phyloP scores from a whole-genome alignment of 805 yeast species.

The Candida insectalens region DNA sequence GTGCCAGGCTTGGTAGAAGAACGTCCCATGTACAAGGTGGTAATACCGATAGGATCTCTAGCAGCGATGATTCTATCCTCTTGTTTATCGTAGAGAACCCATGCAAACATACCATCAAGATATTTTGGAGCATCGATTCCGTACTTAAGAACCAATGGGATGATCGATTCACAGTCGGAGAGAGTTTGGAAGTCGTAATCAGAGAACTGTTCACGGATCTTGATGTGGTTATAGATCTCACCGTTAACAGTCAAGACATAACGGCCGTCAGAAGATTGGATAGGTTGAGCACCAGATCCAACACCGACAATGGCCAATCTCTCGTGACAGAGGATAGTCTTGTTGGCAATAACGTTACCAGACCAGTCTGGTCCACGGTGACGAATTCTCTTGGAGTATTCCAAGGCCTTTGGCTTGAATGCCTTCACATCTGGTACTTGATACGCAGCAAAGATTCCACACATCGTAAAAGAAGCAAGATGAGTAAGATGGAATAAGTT shows the following conservation, averaged over 20 bases:
- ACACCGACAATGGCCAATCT: conserved; percentile 96
- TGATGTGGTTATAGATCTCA: conserved; percentile 95
- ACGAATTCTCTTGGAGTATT: conserved; percentile 84
- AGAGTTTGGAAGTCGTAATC: conserved; percentile 76
- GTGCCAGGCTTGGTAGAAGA: conserved; percentile 59
- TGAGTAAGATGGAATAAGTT: too few species aligned
- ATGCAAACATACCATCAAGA: conserved; percentile 98
- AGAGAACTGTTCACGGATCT: conserved; percentile 64
- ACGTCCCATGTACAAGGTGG: conserved; percentile 93
- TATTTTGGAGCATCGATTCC: conserved; percentile 85
- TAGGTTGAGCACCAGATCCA: conserved; percentile 98
- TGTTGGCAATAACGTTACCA: conserved; percentile 74
- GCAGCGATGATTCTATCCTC: conserved; percentile 90
- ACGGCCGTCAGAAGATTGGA: conserved; percentile 68
- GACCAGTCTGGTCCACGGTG: conserved; percentile 99
- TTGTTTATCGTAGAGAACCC: conserved; percentile 77
- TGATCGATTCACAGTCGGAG: conserved; percentile 95
- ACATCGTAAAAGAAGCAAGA: conserved; percentile 42
- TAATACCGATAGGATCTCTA: conserved; percentile 96
- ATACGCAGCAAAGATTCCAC: conserved; percentile 96
- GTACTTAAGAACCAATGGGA: conserved; percentile 82
- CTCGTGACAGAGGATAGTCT: conserved; percentile 85
- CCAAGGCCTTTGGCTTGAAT: conserved; percentile 83
- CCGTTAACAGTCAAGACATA: conserved; percentile 86
- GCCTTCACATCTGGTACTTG: conserved; percentile 69